Evolutionary conservation across 768 basidiomycete species (phyloP).

Genomic region (Leccinum truebloodii): DNA sequence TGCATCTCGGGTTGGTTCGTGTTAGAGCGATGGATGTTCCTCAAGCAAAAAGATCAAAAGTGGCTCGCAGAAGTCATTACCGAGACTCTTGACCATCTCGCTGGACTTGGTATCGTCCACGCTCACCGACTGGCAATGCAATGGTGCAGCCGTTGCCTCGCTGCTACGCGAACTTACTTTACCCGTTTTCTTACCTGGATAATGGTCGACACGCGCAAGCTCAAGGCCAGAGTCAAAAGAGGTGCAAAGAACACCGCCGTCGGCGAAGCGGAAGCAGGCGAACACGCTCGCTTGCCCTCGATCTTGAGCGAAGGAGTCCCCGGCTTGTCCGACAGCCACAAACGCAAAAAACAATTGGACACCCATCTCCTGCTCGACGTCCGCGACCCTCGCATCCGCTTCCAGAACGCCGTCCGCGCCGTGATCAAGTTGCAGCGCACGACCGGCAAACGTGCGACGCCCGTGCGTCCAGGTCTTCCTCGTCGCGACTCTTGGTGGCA

Average conservation of each 20-base stretch:
- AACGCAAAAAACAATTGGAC: neutral
- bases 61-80: slow-evolving; percentile 45
- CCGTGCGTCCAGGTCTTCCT: slow-evolving; percentile 24
- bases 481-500: slow-evolving; percentile 32
- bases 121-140: slow-evolving; percentile 23
- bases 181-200: slow-evolving; percentile 16
- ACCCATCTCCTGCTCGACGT: slow-evolving; percentile 21
- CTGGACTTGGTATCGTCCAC: slow-evolving; percentile 24
- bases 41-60: slow-evolving; percentile 43
- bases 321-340: neutral
- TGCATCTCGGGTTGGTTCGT: slow-evolving; percentile 56
- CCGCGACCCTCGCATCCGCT: slow-evolving; percentile 33
- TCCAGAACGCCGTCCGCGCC: slow-evolving; percentile 42
- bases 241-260: neutral
- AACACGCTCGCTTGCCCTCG: neutral
- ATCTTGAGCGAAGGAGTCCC: neutral
- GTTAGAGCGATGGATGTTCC: slow-evolving; percentile 48
- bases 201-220: slow-evolving; percentile 8
- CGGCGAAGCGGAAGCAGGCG: neutral
- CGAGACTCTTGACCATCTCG: slow-evolving; percentile 24
- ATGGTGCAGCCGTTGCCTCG: slow-evolving; percentile 25
- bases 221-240: neutral
- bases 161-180: slow-evolving; percentile 8
- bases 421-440: slow-evolving; percentile 43
- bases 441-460: slow-evolving; percentile 24